phyloP scores from a whole-genome alignment of 2,329 filamentous ascomycete genomes.

The Amauroascus niger region DNA sequence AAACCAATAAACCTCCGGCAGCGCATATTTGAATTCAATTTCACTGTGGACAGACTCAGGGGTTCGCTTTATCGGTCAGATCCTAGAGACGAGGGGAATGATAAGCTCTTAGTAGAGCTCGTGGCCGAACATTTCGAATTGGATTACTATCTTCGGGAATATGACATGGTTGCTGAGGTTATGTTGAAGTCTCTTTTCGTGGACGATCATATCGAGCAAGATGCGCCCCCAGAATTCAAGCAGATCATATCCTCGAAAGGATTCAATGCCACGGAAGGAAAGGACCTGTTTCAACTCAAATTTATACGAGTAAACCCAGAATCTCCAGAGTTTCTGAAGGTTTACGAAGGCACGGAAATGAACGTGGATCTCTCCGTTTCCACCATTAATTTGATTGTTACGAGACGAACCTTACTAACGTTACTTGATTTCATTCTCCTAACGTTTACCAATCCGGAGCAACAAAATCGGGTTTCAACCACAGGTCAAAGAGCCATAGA shows the following conservation, averaged over 20 bases:
- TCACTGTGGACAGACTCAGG: conserved; percentile 87
- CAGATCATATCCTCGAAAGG: conserved; percentile 93
- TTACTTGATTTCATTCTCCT: conserved; percentile 86
- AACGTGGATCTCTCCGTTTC: conserved; percentile 87
- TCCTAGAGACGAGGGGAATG: conserved; percentile 61
- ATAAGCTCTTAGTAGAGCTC: conserved; percentile 78
- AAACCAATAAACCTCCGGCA: conserved; percentile 66
- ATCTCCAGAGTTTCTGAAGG: conserved; percentile 84
- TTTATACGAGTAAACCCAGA: conserved; percentile 81
- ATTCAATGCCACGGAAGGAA: conserved; percentile 57
- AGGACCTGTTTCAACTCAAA: conserved; percentile 75
- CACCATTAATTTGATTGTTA: conserved; percentile 93
- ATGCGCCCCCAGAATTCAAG: conserved; percentile 74
- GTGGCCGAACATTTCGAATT: conserved; percentile 83
- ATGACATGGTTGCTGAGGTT: conserved; percentile 88
- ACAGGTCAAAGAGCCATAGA: conserved; percentile 22
- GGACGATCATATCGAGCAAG: conserved; percentile 88
- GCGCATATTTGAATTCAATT: conserved; percentile 90
- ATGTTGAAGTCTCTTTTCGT: conserved; percentile 76
- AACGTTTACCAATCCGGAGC: conserved; percentile 66
- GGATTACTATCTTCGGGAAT: conserved; percentile 77
- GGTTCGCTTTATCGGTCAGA: conserved; percentile 87
- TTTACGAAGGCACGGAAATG: conserved; percentile 86
- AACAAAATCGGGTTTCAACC: conserved; percentile 34
- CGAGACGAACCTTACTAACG: conserved; percentile 81